Evolutionary conservation across 176 grass and related monocot species (phyloP).

Genomic region (Bonia amplexicaulis): DNA sequence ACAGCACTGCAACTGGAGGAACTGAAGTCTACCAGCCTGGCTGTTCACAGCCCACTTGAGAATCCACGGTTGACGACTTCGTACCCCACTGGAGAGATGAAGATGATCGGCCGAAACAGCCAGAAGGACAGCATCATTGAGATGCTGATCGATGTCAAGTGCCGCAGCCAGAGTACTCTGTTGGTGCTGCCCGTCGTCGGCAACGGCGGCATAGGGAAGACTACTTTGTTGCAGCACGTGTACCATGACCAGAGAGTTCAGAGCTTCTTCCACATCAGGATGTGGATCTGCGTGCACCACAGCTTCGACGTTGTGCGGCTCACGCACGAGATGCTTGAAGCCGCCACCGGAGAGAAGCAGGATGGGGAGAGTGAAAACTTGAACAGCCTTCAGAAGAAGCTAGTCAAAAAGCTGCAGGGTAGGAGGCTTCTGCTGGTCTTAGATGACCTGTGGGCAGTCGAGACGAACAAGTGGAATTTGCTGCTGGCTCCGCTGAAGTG

Average conservation of each 20-base stretch:
- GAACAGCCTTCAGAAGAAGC: neutral
- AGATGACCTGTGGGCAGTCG: neutral
- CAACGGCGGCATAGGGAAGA: neutral
- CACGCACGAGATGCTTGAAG: neutral
- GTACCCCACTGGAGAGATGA: neutral
- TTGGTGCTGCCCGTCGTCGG: neutral
- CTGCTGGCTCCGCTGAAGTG: neutral
- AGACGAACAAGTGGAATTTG: neutral
- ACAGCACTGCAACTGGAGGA: neutral
- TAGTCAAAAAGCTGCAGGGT: neutral
- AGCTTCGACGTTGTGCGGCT: neutral
- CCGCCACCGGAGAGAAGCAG: neutral
- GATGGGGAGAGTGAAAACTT: neutral
- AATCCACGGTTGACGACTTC: neutral
- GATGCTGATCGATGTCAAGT: neutral
- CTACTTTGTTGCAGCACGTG: neutral
- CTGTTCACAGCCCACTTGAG: neutral
- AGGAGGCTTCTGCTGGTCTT: neutral
- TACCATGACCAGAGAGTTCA: neutral
- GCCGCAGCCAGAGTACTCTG: neutral
- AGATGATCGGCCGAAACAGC: neutral
- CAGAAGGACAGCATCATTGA: neutral
- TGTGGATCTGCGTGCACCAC: neutral
- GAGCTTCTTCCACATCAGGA: neutral
- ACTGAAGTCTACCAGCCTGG: neutral